Evolutionary conservation across 106 monocot species (phyloP).

Genomic region (Triglochin maritima): DNA sequence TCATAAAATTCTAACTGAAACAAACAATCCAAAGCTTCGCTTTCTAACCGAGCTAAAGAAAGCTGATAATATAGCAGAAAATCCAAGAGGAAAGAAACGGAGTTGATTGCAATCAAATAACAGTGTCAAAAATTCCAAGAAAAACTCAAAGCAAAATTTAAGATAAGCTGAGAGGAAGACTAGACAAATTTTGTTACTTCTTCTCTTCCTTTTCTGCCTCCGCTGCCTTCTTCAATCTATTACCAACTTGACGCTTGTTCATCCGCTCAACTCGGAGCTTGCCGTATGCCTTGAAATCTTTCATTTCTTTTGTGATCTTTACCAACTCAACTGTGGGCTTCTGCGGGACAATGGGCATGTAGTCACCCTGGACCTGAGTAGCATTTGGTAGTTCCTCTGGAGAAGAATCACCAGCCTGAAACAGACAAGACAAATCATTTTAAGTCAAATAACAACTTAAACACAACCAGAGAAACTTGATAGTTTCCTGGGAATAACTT

Average conservation of each 20-base stretch:
- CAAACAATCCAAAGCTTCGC: too few relatives aligned
- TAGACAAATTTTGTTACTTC: conserved; percentile 15
- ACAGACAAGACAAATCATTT: background rate
- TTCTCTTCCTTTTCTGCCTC: conserved; percentile 73
- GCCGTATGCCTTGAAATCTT: conserved; percentile 41
- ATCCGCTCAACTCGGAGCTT: conserved; percentile 52
- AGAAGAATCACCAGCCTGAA: conserved; percentile 26
- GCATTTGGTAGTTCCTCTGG: conserved; percentile 21
- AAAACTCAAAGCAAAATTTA: too few relatives aligned
- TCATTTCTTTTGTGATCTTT: conserved; percentile 34
- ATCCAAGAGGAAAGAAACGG: too few relatives aligned
- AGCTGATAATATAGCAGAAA: too few relatives aligned
- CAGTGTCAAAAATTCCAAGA: too few relatives aligned
- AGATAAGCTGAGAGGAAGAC: too few relatives aligned
- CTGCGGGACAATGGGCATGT: conserved; percentile 14
- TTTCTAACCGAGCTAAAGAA: too few relatives aligned
- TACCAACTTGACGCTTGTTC: conserved; percentile 44
- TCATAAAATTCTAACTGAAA: too few relatives aligned
- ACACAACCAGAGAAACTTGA: background rate
- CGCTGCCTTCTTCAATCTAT: conserved; percentile 58
- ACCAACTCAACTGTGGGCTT: conserved; percentile 4
- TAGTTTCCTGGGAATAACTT: background rate
- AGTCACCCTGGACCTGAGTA: conserved; percentile 19
- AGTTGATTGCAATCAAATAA: too few relatives aligned
- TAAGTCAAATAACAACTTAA: background rate